A percentile compares a stretch with the other conserved stretches of the same genome.
Conservation (phyloP, 352 stramenopile genomes). For the Peronospora farinosa region DNA sequence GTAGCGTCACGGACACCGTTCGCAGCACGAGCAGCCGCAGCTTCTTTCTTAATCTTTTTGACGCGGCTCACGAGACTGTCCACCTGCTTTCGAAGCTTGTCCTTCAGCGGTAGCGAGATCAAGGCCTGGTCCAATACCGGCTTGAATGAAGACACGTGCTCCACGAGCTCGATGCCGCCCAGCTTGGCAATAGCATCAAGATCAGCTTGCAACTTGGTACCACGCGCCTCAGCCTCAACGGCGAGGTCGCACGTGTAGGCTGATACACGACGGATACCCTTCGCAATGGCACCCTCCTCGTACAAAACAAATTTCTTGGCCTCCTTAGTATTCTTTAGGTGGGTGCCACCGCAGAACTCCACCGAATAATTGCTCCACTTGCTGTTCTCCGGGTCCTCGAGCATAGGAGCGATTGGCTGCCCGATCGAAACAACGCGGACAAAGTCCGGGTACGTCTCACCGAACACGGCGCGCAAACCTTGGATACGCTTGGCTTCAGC, state of each 20-base stretch:
- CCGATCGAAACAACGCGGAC: slow-evolving; percentile 96
- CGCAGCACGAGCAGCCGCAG: slow-evolving; percentile 53
- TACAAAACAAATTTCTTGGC: slow-evolving; percentile 95
- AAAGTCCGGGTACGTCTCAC: slow-evolving; percentile 98
- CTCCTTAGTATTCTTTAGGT: slow-evolving; percentile 94
- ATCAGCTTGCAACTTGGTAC: slow-evolving; percentile 70
- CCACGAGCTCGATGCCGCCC: slow-evolving; percentile 67
- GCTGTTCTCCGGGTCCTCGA: slow-evolving; percentile 84
- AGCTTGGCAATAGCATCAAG: slow-evolving; percentile 74
- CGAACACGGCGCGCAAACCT: slow-evolving; percentile 96
- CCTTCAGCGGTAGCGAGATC: slow-evolving; percentile 89
- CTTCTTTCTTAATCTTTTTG: slow-evolving; percentile 79
- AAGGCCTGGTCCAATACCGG: slow-evolving; percentile 82
- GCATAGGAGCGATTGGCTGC: slow-evolving; percentile 60
- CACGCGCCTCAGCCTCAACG: slow-evolving; percentile 79
- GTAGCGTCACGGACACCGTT: slow-evolving; percentile 63
- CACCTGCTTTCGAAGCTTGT: slow-evolving; percentile 71
- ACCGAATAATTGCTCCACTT: slow-evolving; percentile 91
- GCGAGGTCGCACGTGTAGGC: slow-evolving; percentile 90
- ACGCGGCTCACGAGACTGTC: slow-evolving; percentile 66
- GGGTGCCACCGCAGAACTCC: slow-evolving; percentile 99
- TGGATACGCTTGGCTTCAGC: slow-evolving; percentile 92
- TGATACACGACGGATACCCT: slow-evolving; percentile 95
- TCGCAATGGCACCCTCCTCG: slow-evolving; percentile 94
- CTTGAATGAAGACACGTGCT: slow-evolving; percentile 88